A percentile compares a stretch with the other conserved stretches of the same genome.
Conservation (phyloP, 108 stramenopile genomes). For the Stephanodiscus triporus region DNA sequence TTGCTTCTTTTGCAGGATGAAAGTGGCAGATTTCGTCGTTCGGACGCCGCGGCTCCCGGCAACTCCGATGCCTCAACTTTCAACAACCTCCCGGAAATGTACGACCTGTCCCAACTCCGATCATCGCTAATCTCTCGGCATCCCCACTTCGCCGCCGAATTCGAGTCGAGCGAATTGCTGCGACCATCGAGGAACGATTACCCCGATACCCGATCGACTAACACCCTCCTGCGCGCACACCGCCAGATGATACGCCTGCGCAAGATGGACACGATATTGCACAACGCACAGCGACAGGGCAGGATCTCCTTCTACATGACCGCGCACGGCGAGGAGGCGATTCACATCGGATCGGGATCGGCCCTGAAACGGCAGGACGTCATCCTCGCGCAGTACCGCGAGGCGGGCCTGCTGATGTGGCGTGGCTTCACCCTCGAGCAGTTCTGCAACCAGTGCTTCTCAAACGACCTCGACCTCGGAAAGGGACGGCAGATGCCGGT, state of each 20-base stretch:
- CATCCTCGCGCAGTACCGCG: constrained; percentile 96
- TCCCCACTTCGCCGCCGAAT: constrained; percentile 51
- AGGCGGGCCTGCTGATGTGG: constrained; percentile 95
- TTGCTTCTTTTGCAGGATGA: constrained; percentile 57
- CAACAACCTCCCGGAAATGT: constrained; percentile 20
- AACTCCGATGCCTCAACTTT: constrained; percentile 16
- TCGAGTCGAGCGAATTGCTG: constrained; percentile 48
- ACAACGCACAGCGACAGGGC: constrained; percentile 97
- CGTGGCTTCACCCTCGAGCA: constrained; percentile 95
- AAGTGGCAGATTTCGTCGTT: constrained; percentile 66
- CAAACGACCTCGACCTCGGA: constrained; percentile 88
- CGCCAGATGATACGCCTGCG: constrained; percentile 90
- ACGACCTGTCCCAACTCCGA: constrained; percentile 45
- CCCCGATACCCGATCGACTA: constrained; percentile 60
- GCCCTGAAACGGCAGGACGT: constrained; percentile 81
- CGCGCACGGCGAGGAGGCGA: constrained; percentile 91
- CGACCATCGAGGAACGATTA: constrained; percentile 46
- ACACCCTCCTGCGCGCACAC: constrained; percentile 72
- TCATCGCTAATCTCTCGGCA: constrained; percentile 35
- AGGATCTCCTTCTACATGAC: constrained; percentile 96
- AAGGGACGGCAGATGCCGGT: constrained; percentile 99
- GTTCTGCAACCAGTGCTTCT: constrained; percentile 97
- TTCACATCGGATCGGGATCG: constrained; percentile 90
- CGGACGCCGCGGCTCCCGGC: constrained; percentile 6
- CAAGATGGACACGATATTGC: constrained; percentile 93